Evolutionary conservation across 2,329 filamentous ascomycete species (phyloP).

Genomic region (Colletotrichum gigasporum): DNA sequence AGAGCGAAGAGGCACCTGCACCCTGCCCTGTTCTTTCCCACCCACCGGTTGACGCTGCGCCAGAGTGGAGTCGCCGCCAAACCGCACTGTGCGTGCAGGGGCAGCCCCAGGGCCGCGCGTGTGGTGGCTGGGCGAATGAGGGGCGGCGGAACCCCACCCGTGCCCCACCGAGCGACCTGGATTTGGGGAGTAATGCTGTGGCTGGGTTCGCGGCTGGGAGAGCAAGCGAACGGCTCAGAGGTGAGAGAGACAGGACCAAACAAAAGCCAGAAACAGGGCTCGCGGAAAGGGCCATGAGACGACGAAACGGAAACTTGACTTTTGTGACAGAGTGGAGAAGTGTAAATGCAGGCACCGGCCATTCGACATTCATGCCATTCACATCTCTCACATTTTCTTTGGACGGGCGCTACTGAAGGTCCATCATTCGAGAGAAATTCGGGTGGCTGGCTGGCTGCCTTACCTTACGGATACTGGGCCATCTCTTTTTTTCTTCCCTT

Average conservation of each 20-base stretch:
- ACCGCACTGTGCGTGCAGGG: slow-evolving; percentile 28
- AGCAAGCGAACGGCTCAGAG: neutral
- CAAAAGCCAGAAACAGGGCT: slow-evolving; percentile 13
- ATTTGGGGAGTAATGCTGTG: slow-evolving; percentile 27
- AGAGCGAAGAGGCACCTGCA: too few relatives aligned
- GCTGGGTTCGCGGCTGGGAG: slow-evolving; percentile 27
- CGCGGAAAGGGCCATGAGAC: neutral
- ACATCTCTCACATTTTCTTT: too few relatives aligned
- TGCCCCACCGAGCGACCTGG: slow-evolving; percentile 2
- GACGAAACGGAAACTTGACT: neutral
- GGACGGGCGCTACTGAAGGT: too few relatives aligned
- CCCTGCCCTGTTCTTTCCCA: too few relatives aligned
- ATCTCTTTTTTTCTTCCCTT: neutral
- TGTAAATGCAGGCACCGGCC: too few relatives aligned
- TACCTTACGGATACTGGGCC: too few relatives aligned
- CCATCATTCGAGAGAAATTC: neutral
- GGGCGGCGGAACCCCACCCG: neutral
- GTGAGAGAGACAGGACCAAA: too few relatives aligned
- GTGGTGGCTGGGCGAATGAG: slow-evolving; percentile 32
- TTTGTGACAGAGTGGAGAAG: neutral
- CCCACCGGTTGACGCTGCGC: too few relatives aligned
- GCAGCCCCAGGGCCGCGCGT: slow-evolving; percentile 28
- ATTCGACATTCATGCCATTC: neutral
- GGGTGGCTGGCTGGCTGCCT: slow-evolving; percentile 13
- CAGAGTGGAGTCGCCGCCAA: too few relatives aligned